These are phyloP conservation scores for Ceratobasidium sp. DNA, from an alignment of 1,284 basidiomycete species.

Conservation along the genomic window DNA sequence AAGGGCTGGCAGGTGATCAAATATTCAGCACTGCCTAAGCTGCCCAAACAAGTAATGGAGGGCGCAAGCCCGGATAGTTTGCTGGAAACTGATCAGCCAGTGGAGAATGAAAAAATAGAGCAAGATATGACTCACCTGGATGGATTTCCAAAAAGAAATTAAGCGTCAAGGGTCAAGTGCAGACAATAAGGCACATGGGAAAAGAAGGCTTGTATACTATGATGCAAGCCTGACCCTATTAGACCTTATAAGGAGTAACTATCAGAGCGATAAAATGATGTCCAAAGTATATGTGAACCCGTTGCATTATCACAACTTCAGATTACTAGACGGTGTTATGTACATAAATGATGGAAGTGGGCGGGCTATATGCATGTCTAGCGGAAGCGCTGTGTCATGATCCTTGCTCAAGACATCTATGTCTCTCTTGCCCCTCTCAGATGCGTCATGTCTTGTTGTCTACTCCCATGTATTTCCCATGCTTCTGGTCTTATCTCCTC, in stretches of 20 bases:
- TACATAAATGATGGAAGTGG: constrained; percentile 49
- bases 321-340: constrained; percentile 52
- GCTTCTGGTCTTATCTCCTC: too few species aligned
- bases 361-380: constrained; percentile 58
- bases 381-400: constrained; percentile 42
- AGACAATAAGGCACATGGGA: background rate
- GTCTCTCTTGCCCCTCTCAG: too few species aligned
- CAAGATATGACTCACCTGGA: background rate
- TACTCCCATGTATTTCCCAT: too few species aligned
- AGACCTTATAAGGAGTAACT: constrained; percentile 37
- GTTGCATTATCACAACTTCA: constrained; percentile 53
- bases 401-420: too few species aligned
- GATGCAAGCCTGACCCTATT: background rate
- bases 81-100: too few species aligned
- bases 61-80: too few species aligned
- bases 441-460: too few species aligned
- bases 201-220: background rate
- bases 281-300: constrained; percentile 52
- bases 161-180: background rate
- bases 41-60: too few species aligned
- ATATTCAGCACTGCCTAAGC: too few species aligned
- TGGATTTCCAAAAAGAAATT: background rate
- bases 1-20: too few species aligned
- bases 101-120: too few species aligned
- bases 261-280: constrained; percentile 53